phyloP scores from a whole-genome alignment of 768 basidiomycete species.

The Lactarius sp. region DNA sequence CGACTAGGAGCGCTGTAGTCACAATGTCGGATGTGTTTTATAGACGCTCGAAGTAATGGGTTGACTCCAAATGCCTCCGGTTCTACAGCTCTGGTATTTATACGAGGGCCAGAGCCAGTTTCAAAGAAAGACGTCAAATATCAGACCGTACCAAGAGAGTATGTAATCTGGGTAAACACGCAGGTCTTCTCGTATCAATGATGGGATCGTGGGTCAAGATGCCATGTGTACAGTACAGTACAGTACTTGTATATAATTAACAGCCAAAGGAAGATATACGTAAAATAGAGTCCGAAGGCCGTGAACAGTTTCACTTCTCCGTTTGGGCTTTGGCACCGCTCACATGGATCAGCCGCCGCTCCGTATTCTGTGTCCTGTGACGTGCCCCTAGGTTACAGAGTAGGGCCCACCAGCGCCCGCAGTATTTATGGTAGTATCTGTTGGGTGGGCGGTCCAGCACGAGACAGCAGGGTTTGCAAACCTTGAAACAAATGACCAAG shows the following conservation, averaged over 20 bases:
- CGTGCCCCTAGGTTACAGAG: neutral
- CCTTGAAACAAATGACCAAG: neutral
- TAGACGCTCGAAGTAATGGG: neutral
- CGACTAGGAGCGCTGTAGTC: slow-evolving; percentile 25
- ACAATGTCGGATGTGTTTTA: neutral
- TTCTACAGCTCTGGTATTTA: neutral
- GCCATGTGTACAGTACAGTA: neutral
- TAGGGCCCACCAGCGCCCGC: neutral
- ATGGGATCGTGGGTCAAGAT: neutral
- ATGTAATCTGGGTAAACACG: neutral
- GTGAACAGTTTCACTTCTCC: neutral
- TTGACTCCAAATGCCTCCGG: neutral
- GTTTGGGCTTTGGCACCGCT: neutral
- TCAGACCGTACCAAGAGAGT: neutral
- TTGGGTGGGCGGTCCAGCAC: slow-evolving; percentile 1
- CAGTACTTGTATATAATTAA: neutral
- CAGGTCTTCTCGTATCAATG: neutral
- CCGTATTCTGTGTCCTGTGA: neutral
- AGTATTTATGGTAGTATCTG: neutral
- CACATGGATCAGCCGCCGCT: neutral
- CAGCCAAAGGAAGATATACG: neutral
- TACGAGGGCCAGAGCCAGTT: neutral
- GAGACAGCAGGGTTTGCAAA: neutral
- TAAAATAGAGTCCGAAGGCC: neutral
- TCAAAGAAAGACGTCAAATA: neutral